These are phyloP conservation scores for Anastatica hierochuntica DNA, from an alignment of 345 rosid species.

Conservation along the genomic window DNA sequence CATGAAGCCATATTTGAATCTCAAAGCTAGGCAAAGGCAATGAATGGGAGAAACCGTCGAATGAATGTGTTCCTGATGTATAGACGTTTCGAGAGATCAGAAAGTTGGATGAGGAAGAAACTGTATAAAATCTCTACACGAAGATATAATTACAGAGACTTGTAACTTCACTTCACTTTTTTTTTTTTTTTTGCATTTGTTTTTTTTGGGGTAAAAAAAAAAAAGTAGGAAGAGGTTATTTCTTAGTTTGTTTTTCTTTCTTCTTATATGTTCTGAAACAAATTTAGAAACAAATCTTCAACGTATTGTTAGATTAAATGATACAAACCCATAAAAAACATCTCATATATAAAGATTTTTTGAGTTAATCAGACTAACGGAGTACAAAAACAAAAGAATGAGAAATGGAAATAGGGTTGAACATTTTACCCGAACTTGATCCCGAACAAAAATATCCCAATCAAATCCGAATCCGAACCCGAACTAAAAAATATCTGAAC, in stretches of 20 bases:
- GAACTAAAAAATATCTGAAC: too few species aligned
- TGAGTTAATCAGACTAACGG: too few species aligned
- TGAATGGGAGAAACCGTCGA: slow-evolving; percentile 11
- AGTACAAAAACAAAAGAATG: too few species aligned
- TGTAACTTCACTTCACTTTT: slow-evolving; percentile 1
- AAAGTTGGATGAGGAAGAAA: slow-evolving; percentile 11
- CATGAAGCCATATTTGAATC: slow-evolving; percentile 16
- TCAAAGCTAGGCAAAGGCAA: slow-evolving; percentile 9
- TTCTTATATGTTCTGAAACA: background rate
- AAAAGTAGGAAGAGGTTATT: slow-evolving; percentile 14
- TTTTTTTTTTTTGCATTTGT: slow-evolving; percentile 6
- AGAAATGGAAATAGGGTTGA: too few species aligned
- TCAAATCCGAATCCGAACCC: too few species aligned
- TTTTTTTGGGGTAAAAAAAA: slow-evolving; percentile 5
- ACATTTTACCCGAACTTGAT: too few species aligned
- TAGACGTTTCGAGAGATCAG: slow-evolving; percentile 13
- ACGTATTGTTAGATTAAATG: too few species aligned
- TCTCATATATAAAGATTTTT: too few species aligned
- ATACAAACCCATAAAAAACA: too few species aligned
- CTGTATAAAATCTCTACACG: slow-evolving; percentile 22
- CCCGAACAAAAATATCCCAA: too few species aligned
- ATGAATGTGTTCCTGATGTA: slow-evolving; percentile 19
- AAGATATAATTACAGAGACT: too few species aligned
- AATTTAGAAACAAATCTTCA: too few species aligned
- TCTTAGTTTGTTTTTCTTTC: background rate